phyloP scores from a whole-genome alignment of 345 rosid genomes.

The Xanthoceras sorbifolium region DNA sequence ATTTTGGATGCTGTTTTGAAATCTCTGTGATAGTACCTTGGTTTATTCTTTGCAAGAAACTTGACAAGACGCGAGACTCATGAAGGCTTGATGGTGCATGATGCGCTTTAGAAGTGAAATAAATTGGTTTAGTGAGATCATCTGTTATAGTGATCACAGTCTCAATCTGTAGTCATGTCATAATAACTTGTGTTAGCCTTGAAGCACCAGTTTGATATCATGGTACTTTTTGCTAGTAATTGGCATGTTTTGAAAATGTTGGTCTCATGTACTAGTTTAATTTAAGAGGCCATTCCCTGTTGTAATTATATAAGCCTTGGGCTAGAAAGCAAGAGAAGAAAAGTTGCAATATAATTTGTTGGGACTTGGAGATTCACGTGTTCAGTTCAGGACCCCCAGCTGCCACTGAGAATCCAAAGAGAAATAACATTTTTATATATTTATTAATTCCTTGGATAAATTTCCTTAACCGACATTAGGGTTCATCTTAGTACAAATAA shows the following conservation, averaged over 20 bases:
- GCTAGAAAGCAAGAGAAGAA: not conserved
- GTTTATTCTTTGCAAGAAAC: not conserved
- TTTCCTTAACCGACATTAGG: too few species aligned
- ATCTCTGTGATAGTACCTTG: not conserved
- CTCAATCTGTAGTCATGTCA: not conserved
- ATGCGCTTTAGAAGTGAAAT: not conserved
- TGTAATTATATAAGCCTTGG: constrained; percentile 4
- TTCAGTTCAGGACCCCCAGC: too few species aligned
- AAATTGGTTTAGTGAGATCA: not conserved
- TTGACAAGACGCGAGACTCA: not conserved
- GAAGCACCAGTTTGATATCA: not conserved
- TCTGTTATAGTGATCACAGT: not conserved
- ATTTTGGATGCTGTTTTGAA: not conserved
- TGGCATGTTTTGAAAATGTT: not conserved
- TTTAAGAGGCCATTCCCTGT: not conserved
- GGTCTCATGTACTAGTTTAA: not conserved
- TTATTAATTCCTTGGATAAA: too few species aligned
- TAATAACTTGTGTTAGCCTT: not conserved
- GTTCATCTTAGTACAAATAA: too few species aligned
- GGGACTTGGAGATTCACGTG: too few species aligned
- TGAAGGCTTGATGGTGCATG: not conserved
- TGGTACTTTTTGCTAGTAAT: not conserved
- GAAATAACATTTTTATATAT: too few species aligned
- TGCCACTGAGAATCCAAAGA: too few species aligned
- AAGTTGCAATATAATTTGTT: too few species aligned